A percentile compares a stretch with the other conserved stretches of the same genome.
These are phyloP conservation scores for Septoria linicola DNA, from an alignment of 2,329 filamentous ascomycete genomes.

Conservation along the genomic window DNA sequence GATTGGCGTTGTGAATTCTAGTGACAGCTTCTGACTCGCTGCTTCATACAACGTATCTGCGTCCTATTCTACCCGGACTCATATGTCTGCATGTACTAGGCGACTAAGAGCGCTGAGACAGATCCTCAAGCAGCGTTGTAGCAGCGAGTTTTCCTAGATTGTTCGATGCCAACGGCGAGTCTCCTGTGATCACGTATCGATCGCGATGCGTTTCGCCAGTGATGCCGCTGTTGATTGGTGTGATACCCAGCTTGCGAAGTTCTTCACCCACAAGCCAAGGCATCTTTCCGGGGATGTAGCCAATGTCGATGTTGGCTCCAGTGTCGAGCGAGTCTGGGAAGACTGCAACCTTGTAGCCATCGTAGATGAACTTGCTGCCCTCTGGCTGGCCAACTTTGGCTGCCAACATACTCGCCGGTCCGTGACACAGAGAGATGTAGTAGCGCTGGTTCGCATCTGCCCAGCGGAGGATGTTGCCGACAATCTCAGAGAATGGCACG, in stretches of 20 bases:
- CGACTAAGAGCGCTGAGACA: constrained; percentile 4
- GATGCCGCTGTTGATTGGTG: constrained; percentile 20
- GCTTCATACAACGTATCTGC: background rate
- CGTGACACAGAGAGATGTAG: too few species aligned
- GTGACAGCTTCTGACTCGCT: too few species aligned
- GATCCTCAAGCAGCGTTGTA: constrained; percentile 21
- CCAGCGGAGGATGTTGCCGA: too few species aligned
- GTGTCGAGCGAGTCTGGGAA: constrained; percentile 26
- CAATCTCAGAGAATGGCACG: too few species aligned
- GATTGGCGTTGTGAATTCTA: too few species aligned
- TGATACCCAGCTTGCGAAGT: constrained; percentile 22
- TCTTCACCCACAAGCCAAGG: constrained; percentile 26
- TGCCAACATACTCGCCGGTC: too few species aligned
- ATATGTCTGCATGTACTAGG: too few species aligned
- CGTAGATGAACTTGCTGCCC: too few species aligned
- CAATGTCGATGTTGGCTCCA: constrained; percentile 27
- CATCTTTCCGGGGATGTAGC: constrained; percentile 29
- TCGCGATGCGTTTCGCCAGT: constrained; percentile 25
- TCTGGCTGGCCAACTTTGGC: too few species aligned
- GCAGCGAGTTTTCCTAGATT: constrained; percentile 26
- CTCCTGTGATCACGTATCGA: constrained; percentile 25
- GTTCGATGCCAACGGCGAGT: constrained; percentile 29
- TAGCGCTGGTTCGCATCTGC: too few species aligned
- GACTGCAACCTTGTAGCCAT: constrained; percentile 23
- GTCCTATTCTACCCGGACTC: too few species aligned